A percentile compares a stretch with the other conserved stretches of the same genome.
phyloP scores from a whole-genome alignment of 495 filamentous ascomycete species.

The Daldinia vernicosa region DNA sequence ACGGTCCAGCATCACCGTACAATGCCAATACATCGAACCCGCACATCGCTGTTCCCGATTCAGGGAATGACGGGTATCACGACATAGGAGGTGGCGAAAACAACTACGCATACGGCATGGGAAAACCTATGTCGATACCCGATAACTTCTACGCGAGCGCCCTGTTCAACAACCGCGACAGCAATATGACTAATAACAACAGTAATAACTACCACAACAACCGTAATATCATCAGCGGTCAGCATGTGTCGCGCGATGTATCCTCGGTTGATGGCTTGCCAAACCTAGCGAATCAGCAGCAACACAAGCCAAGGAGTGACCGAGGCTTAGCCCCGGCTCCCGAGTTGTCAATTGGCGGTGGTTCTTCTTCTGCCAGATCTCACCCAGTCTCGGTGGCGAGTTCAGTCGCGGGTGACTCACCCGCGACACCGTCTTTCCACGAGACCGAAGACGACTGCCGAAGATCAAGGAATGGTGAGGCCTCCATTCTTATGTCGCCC shows the following conservation, averaged over 20 bases:
- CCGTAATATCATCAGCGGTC: constrained; percentile 32
- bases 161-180: constrained; percentile 22
- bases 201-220: constrained; percentile 31
- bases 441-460: constrained; percentile 56
- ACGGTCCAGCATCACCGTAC: constrained; percentile 64
- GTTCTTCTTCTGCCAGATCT: constrained; percentile 41
- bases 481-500: constrained; percentile 43
- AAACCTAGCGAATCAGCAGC: constrained; percentile 43
- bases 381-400: constrained; percentile 60
- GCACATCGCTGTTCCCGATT: constrained; percentile 60
- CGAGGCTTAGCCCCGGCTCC: constrained; percentile 50
- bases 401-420: constrained; percentile 63
- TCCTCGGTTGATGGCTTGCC: constrained; percentile 31
- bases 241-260: constrained; percentile 39
- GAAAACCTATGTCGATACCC: constrained; percentile 46
- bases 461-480: constrained; percentile 60
- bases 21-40: constrained; percentile 61
- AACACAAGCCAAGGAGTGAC: constrained; percentile 46
- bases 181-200: constrained; percentile 37
- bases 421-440: constrained; percentile 59
- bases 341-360: constrained; percentile 47
- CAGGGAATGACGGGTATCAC: constrained; percentile 50
- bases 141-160: constrained; percentile 50
- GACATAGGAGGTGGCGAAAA: constrained; percentile 50
- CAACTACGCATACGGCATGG: constrained; percentile 52